Evolutionary conservation across 208 protist species (phyloP).

Genomic region (Tritrichomonas musculus): DNA sequence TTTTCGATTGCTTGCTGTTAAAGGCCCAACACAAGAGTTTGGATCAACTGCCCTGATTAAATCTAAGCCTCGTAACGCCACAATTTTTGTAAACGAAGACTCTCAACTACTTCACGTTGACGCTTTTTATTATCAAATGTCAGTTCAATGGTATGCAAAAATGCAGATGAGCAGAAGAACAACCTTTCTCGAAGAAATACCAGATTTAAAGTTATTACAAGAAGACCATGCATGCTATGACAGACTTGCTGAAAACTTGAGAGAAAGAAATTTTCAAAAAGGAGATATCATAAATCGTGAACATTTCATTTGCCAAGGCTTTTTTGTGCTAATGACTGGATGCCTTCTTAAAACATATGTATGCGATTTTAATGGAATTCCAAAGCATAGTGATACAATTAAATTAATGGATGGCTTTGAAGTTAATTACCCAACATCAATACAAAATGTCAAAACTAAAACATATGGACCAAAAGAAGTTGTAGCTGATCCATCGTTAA

Average conservation of each 20-base stretch:
- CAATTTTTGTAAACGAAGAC: neutral
- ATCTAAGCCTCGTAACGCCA: neutral
- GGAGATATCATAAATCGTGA: too few species aligned
- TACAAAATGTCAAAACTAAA: too few species aligned
- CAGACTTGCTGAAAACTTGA: neutral
- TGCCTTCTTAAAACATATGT: neutral
- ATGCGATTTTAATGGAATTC: neutral
- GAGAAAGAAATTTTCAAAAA: neutral
- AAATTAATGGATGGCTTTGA: neutral
- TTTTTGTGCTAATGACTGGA: too few species aligned
- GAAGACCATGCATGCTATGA: neutral
- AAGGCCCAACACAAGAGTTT: neutral
- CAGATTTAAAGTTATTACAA: neutral
- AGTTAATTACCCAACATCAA: neutral
- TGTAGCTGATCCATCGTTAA: neutral
- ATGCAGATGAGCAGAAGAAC: neutral
- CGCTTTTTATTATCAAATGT: neutral
- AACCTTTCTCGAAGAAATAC: neutral
- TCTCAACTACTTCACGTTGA: neutral
- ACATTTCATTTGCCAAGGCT: too few species aligned
- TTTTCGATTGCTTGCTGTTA: neutral
- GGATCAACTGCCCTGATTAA: neutral
- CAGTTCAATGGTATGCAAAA: neutral
- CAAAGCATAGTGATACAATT: neutral
- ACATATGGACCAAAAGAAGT: neutral